phyloP scores from a whole-genome alignment of 1,284 basidiomycete genomes.

The Earliella scabrosa region DNA sequence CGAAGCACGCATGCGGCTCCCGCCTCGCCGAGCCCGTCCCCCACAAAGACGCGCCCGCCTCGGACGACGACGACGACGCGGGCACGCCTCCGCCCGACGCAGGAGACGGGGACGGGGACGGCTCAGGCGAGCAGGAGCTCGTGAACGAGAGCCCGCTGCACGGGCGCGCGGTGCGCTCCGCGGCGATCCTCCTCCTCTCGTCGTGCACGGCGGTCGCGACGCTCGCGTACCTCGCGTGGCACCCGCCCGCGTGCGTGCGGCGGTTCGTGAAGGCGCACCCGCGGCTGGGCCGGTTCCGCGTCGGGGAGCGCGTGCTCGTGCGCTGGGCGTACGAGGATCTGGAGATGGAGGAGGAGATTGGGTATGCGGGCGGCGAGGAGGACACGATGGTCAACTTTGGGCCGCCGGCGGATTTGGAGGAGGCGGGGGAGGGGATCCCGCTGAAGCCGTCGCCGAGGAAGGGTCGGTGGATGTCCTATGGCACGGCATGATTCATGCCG shows the following conservation, averaged over 20 bases:
- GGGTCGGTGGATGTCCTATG: conserved; percentile 26
- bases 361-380: conserved; percentile 35
- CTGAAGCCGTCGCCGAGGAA: conserved; percentile 38
- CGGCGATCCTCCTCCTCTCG: conserved; percentile 27
- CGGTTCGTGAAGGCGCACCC: conserved; percentile 32
- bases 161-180: conserved; percentile 9
- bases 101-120: no score
- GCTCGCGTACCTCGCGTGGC: conserved; percentile 31
- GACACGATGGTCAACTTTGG: conserved; percentile 39
- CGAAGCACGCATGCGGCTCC: conserved; percentile 38
- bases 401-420: conserved; percentile 21
- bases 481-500: conserved; percentile 23
- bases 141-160: conserved; percentile 19
- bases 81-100: conserved; percentile 19
- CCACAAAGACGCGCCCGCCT: conserved; percentile 8
- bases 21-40: conserved; percentile 1
- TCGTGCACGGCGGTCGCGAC: conserved; percentile 26
- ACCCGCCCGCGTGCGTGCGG: conserved; percentile 33
- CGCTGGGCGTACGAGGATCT: conserved; percentile 42
- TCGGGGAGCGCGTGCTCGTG: conserved; percentile 38
- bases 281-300: conserved; percentile 33
- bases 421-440: conserved; percentile 38
- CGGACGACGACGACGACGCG: conserved; percentile 15
- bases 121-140: conserved; percentile 26
- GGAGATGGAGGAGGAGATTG: conserved; percentile 32